Evolutionary conservation across 2,329 filamentous ascomycete genomes (phyloP), one percentile per base, ranked within the genome.

Genomic region (Coniella lustricola): DNA sequence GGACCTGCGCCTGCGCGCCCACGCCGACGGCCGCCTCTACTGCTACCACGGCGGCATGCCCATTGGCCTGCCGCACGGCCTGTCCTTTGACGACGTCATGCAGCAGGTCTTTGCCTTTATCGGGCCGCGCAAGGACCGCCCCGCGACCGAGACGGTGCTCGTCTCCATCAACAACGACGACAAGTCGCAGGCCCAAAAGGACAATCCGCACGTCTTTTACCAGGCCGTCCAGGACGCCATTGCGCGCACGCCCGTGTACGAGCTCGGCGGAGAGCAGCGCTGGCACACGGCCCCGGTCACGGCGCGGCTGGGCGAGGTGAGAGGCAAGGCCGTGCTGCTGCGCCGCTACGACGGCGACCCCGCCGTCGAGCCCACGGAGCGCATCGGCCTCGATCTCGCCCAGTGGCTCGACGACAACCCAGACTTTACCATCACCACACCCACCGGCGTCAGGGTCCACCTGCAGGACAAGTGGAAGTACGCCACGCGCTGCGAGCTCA

Each of bases 31-130:
- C 45, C 77, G 83, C 60, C 72, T 88, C 1, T 73, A 76, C 55
- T 79, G 87, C 42, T 84, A 87, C 17, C 84, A 88, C 64, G 79
- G 82, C 52, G 81, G 77, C 14, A 85, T 88, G 56, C 82, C 84
- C 16, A 76, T 87, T 60, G 78, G 79, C n/a, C 65, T 86, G 12
- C 82, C 79, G 0, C 80, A 78, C 3, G 56, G 63, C 35, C 72
- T 76, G 42, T 84, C 84, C 58, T 78, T 82, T 53, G 76, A 84
- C 55, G 70, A 72, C 16, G 66, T 88, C 21, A 70, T 86, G 59
- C 65, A 72, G 29, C 74, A 77, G 25, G 71, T 81, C 40, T 75
- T 80, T 56, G 64, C 67, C 5, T 87, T 87, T 62, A 74, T 88
- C 8, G 66, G 74, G 13, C 54, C 58, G 1, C 72, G 82, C 48